Evolutionary conservation across 2,329 filamentous ascomycete genomes (phyloP).

Genomic region (Dothideomycetes sp.): DNA sequence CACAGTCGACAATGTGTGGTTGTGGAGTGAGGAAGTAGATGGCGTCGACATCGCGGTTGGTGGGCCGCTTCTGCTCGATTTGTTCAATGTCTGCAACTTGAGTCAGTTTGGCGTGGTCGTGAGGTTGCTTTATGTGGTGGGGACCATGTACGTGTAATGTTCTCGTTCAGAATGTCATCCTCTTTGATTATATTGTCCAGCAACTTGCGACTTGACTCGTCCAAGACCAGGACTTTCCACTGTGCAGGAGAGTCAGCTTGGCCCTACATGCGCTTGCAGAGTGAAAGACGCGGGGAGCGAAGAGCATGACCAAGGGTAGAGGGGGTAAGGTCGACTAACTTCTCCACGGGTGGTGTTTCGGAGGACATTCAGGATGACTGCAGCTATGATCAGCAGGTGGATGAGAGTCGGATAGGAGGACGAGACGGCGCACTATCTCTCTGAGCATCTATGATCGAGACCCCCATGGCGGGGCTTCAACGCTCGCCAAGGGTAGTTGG

Average conservation of each 20-base stretch:
- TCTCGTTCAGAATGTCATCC: conserved; percentile 94
- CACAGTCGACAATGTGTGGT: conserved; percentile 81
- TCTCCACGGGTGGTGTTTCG: conserved; percentile 71
- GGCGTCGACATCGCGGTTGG: conserved; percentile 84
- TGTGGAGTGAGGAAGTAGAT: conserved; percentile 84
- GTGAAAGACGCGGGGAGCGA: too few relatives aligned
- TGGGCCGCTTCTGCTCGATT: conserved; percentile 75
- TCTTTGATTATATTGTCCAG: conserved; percentile 86
- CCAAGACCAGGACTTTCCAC: conserved; percentile 96
- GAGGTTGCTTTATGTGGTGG: conserved; percentile 5
- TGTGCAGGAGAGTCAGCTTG: conserved; percentile 27
- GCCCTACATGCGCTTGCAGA: conserved; percentile 10
- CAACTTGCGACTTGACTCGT: conserved; percentile 71
- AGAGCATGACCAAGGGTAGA: too few relatives aligned
- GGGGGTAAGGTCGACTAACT: conserved; percentile 16
- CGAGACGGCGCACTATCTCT: conserved; percentile 55
- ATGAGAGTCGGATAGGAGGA: background rate
- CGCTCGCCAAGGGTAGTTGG: conserved; percentile 14
- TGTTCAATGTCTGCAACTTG: conserved; percentile 70
- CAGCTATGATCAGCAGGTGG: conserved; percentile 4
- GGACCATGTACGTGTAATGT: conserved; percentile 69
- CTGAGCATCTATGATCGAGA: conserved; percentile 78
- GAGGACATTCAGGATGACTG: conserved; percentile 65
- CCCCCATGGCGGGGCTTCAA: conserved; percentile 51
- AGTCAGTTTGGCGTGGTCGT: conserved; percentile 18